Conservation (phyloP, 2,329 filamentous ascomycete genomes). For the Colletotrichum chlorophyti region DNA sequence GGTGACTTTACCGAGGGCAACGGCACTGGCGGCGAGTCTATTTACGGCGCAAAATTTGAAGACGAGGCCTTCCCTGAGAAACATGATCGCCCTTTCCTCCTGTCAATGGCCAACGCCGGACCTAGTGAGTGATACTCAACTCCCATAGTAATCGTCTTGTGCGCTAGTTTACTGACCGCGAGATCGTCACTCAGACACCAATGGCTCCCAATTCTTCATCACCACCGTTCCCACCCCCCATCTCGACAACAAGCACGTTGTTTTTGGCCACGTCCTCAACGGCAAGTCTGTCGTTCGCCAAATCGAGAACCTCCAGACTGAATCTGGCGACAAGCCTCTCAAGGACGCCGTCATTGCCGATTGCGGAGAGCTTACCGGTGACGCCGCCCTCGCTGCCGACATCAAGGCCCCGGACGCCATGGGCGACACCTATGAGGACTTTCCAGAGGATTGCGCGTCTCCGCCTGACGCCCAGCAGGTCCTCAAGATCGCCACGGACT, state of each 20-base stretch:
- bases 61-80: slow-evolving; percentile 95
- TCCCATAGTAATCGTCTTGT: not conserved
- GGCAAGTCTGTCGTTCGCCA: slow-evolving; percentile 91
- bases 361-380: slow-evolving; percentile 84
- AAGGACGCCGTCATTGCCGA: slow-evolving; percentile 77
- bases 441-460: slow-evolving; percentile 79
- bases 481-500: slow-evolving; percentile 79
- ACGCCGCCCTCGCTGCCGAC: slow-evolving; percentile 70
- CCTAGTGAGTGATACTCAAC: slow-evolving; percentile 74
- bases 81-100: slow-evolving; percentile 90
- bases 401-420: slow-evolving; percentile 78
- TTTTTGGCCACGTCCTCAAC: slow-evolving; percentile 92
- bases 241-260: slow-evolving; percentile 94
- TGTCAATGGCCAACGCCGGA: slow-evolving; percentile 98
- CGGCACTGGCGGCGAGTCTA: slow-evolving; percentile 94
- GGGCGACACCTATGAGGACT: slow-evolving; percentile 94
- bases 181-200: slow-evolving; percentile 69
- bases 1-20: slow-evolving; percentile 96
- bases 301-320: slow-evolving; percentile 83
- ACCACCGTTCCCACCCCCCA: slow-evolving; percentile 96
- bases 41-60: slow-evolving; percentile 96
- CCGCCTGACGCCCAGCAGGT: slow-evolving; percentile 72
- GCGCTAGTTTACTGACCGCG: slow-evolving; percentile 7
- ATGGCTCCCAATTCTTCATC: slow-evolving; percentile 98
- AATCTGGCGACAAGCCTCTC: slow-evolving; percentile 77